These are phyloP conservation scores for Xanthoceras sorbifolium DNA, from an alignment of 345 rosid genomes.

Conservation along the genomic window DNA sequence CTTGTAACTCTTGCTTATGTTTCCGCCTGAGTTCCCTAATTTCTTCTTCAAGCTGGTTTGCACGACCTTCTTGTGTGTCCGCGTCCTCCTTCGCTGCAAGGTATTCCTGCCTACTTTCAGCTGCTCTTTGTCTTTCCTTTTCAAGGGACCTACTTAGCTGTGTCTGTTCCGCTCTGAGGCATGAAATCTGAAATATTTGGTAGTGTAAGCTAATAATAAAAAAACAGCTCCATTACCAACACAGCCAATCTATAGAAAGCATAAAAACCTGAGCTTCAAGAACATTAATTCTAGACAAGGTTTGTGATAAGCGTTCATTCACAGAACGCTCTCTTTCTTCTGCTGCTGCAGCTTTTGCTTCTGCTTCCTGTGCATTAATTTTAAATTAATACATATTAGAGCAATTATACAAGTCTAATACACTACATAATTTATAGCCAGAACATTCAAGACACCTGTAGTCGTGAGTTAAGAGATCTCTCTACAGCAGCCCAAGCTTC, in stretches of 20 bases:
- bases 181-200: slow-evolving; percentile 70
- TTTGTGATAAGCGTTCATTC: slow-evolving; percentile 93
- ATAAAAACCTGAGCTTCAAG: slow-evolving; percentile 91
- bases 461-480: slow-evolving; percentile 81
- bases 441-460: slow-evolving; percentile 61
- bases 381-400: slow-evolving; percentile 12
- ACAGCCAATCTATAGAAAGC: slow-evolving; percentile 21
- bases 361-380: slow-evolving; percentile 71
- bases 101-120: slow-evolving; percentile 96
- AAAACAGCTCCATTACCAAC: slow-evolving; percentile 15
- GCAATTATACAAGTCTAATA: neutral
- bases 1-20: slow-evolving; percentile 93
- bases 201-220: slow-evolving; percentile 35
- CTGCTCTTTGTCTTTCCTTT: slow-evolving; percentile 97
- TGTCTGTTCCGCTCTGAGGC: slow-evolving; percentile 93
- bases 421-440: slow-evolving; percentile 14
- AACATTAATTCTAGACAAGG: slow-evolving; percentile 91
- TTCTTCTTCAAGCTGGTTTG: slow-evolving; percentile 82
- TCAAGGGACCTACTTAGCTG: slow-evolving; percentile 94
- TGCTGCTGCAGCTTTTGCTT: slow-evolving; percentile 85
- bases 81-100: slow-evolving; percentile 98
- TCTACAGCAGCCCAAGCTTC: slow-evolving; percentile 99
- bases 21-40: slow-evolving; percentile 74
- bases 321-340: slow-evolving; percentile 94
- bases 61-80: slow-evolving; percentile 93